Percentiles rank a stretch among this genome's conserved stretches.
phyloP scores from a whole-genome alignment of 345 rosid genomes.

The Sisymbrium altissimum region DNA sequence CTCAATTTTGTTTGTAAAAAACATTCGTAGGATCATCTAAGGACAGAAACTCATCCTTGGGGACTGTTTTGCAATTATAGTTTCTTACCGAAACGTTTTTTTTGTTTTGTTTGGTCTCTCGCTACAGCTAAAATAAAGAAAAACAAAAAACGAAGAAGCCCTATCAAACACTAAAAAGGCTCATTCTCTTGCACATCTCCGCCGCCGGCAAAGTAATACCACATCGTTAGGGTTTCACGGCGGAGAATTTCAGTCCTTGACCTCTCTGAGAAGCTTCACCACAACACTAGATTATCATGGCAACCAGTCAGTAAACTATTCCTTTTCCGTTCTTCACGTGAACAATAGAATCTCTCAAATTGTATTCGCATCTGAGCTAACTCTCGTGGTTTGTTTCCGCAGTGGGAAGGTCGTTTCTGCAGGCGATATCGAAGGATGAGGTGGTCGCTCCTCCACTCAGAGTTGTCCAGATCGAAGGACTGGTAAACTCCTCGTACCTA shows the following conservation, averaged over 20 bases:
- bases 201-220: conserved; percentile 23
- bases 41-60: background rate
- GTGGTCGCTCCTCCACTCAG: conserved; percentile 80
- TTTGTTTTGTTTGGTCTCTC: background rate
- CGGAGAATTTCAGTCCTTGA: background rate
- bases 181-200: conserved; percentile 11
- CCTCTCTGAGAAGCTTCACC: background rate
- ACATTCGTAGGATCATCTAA: background rate
- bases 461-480: conserved; percentile 96
- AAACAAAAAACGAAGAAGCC: conserved; percentile 13
- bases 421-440: conserved; percentile 82
- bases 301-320: conserved; percentile 24
- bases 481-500: conserved; percentile 40
- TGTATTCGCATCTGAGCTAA: background rate
- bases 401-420: conserved; percentile 73
- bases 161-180: conserved; percentile 18
- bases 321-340: background rate
- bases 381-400: conserved; percentile 22
- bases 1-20: background rate
- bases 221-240: conserved; percentile 22
- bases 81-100: background rate
- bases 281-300: conserved; percentile 2
- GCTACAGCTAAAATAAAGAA: background rate
- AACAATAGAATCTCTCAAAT: background rate
- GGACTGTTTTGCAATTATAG: background rate